Evolutionary conservation across 2,329 filamentous ascomycete species (phyloP), one percentile per base, ranked within the genome.

Genomic region (Ilyonectria robusta): DNA sequence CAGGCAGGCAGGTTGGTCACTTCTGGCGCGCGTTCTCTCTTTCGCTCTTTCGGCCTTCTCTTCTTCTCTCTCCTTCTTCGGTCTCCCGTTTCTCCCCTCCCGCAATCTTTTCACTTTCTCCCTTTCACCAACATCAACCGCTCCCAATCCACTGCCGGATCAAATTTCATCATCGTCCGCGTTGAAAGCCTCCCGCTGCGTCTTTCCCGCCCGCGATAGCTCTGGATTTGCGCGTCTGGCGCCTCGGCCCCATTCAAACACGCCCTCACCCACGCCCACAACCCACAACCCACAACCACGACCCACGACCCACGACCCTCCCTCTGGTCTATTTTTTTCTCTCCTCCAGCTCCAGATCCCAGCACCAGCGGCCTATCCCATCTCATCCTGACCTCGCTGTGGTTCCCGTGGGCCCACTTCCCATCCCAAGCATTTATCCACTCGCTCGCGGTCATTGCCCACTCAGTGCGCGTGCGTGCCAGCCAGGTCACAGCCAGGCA

Each of bases 351-450:
- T 66, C 62, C 63, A 72, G 67, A 75, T 74, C 75, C 75, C 71
- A 76, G 74, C 74, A 69, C 74, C 71, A 71, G 66, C 72, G 53
- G 42, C 61, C 62, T 62, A 60, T 65, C 66, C 59, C 63, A 59
- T 63, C 55, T 48, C 54, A 48, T 55, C 58, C 48, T 72, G 70
- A 68, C 65, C 71, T 73, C 65, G 68, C 67, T 73, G 72, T 74
- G 74, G 74, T 75, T 76, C 74, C 69, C 66, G 65, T 70, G 72
- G 75, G 74, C 73, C 75, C 75, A 76, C 75, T 74, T 73, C 71
- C 59, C 64, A 69, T 66, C 60, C 60, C 62, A 60, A 72, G 62
- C 67, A 68, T 69, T 61, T 72, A 75, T 65, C 74, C 72, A 75
- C 74, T 73, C 74, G 62, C 57, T 60, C 44, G 31, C 47, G 51